A percentile compares a stretch with the other conserved stretches of the same genome.
phyloP scores from a whole-genome alignment of 1,284 basidiomycete species.

The Heterobasidion occidentale region DNA sequence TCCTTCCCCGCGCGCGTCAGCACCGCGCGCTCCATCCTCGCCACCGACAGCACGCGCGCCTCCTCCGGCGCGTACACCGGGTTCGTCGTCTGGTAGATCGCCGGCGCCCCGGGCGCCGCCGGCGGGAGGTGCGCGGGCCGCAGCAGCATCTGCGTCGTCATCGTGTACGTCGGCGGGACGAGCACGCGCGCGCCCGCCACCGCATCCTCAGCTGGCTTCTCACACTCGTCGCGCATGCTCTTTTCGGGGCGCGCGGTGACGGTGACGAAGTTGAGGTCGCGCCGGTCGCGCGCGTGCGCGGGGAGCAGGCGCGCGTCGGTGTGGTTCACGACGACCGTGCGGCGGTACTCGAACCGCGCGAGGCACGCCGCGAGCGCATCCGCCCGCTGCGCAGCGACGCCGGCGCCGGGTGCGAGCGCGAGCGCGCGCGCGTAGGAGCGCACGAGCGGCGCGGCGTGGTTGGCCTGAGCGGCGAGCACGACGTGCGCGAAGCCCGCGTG shows the following conservation, averaged over 20 bases:
- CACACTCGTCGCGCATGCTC: neutral
- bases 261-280: constrained; percentile 60
- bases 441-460: constrained; percentile 44
- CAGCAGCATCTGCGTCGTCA: constrained; percentile 53
- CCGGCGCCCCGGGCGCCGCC: constrained; percentile 18
- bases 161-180: constrained; percentile 43
- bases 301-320: constrained; percentile 55
- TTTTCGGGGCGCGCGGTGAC: neutral
- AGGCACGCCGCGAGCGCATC: constrained; percentile 25
- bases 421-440: constrained; percentile 31
- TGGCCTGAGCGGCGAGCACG: constrained; percentile 66
- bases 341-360: constrained; percentile 36
- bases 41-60: constrained; percentile 44
- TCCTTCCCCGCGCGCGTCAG: constrained; percentile 41
- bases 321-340: constrained; percentile 63
- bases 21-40: constrained; percentile 55
- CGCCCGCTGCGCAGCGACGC: constrained; percentile 10
- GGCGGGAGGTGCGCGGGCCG: constrained; percentile 23
- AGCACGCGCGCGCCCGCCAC: neutral
- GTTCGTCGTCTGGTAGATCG: constrained; percentile 68
- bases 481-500: constrained; percentile 52
- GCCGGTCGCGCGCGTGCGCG: constrained; percentile 32
- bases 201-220: constrained; percentile 5
- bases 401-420: constrained; percentile 6
- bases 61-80: constrained; percentile 47